phyloP scores from a whole-genome alignment of 108 stramenopile genomes.

The Cyclostephanos tholiformis region DNA sequence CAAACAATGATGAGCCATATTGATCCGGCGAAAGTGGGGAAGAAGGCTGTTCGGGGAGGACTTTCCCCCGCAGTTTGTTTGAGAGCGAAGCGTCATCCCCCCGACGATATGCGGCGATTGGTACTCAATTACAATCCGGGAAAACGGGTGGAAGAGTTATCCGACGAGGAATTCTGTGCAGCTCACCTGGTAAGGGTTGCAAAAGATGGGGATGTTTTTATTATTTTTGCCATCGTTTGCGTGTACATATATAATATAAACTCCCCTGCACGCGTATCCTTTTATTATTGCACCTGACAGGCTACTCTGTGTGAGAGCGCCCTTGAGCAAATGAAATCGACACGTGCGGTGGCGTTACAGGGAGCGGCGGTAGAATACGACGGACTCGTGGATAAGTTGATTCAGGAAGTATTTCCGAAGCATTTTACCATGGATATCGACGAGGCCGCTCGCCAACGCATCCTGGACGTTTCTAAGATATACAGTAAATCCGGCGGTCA shows the following conservation, averaged over 20 bases:
- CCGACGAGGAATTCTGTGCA: conserved; percentile 77
- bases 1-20: conserved; percentile 89
- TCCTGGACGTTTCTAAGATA: conserved; percentile 53
- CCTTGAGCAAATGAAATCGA: conserved; percentile 29
- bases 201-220: conserved; percentile 15
- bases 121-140: conserved; percentile 42
- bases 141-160: conserved; percentile 29
- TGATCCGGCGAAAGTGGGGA: conserved; percentile 33
- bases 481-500: conserved; percentile 68
- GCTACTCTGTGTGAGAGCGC: conserved; percentile 62
- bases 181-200: conserved; percentile 57
- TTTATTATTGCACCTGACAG: conserved; percentile 22
- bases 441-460: conserved; percentile 47
- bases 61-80: conserved; percentile 34
- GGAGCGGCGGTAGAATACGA: conserved; percentile 74
- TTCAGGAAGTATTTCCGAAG: conserved; percentile 61
- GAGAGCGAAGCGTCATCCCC: conserved; percentile 29
- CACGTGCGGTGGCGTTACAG: too few species aligned
- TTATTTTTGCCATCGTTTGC: background rate
- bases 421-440: conserved; percentile 59
- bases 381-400: conserved; percentile 63
- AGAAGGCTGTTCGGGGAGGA: conserved; percentile 2
- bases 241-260: too few species aligned
- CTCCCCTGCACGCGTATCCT: background rate
- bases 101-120: conserved; percentile 34